phyloP scores from a whole-genome alignment of 2,329 filamentous ascomycete species.

The Celoporthe dispersa region DNA sequence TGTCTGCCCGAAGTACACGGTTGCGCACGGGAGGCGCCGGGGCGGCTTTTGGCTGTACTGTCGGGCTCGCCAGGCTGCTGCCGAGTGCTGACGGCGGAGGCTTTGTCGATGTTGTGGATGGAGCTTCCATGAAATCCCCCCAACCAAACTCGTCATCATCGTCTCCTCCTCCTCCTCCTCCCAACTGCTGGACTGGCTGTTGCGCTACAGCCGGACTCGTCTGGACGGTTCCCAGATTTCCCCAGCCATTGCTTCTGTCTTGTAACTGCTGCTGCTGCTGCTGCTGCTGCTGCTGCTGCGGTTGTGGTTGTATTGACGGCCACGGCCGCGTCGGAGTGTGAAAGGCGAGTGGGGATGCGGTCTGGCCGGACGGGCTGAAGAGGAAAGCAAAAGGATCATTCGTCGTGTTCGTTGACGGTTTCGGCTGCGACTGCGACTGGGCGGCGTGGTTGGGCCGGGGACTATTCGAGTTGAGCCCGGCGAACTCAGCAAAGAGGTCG shows the following conservation, averaged over 20 bases:
- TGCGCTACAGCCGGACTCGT: conserved; percentile 7
- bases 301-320: conserved; percentile 33
- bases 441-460: conserved; percentile 31
- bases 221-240: conserved; percentile 32
- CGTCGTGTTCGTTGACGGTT: conserved; percentile 25
- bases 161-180: conserved; percentile 42
- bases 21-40: conserved; percentile 25
- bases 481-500: conserved; percentile 68
- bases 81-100: conserved; percentile 20
- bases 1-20: conserved; percentile 51
- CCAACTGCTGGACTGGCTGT: neutral
- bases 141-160: conserved; percentile 69
- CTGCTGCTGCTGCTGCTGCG: neutral
- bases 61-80: conserved; percentile 8
- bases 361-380: conserved; percentile 29
- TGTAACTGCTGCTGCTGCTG: conserved; percentile 20
- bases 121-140: conserved; percentile 69
- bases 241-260: conserved; percentile 32
- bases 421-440: conserved; percentile 30
- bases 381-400: conserved; percentile 42
- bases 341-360: conserved; percentile 24
- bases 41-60: conserved; percentile 18
- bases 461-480: conserved; percentile 48
- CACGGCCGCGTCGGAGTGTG: conserved; percentile 32
- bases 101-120: conserved; percentile 36